Base-by-base conservation (phyloP, 352 stramenopile genomes). In the Nothophytophthora sp. region DNA sequence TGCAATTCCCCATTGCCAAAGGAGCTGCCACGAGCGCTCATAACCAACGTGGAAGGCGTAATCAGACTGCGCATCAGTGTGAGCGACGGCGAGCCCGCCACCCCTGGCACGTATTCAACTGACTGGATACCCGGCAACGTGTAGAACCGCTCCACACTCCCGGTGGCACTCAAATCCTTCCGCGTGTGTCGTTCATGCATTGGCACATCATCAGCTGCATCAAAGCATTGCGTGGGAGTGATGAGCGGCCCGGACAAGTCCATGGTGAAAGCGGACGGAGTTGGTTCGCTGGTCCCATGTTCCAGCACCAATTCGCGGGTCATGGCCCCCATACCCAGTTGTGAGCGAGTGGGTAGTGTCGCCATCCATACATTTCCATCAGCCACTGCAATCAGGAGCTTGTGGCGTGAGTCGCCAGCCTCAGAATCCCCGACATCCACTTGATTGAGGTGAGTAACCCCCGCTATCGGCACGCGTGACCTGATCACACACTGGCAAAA, bases 291-390 rank as follows among this genome's bases (percentile, higher is more conserved):
- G n/a, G n/a, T n/a, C n/a, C n/a, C n/a, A n/a, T 36, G 50, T 25
- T 67, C 50, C 37, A 71, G 19, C 13, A 63, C 20, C 33, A 71
- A 35, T 28, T 70, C 50, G 27, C 18, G 5, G 12, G 44, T 43
- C 36, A 49, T 4, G 4, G 30, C 34, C 13, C 43, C 32, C 2
- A 20, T 34, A 16, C 16, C 36, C 38, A 39, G 19, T 10, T 63
- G 44, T 3, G 48, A 36, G 28, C 45, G 36, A 22, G 13, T 25
- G 1, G 73, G 58, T 8, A 82, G 43, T n/a, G 50, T 73, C 34
- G 82, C 72, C 6, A 77, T 25, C 74, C 76, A 90, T 30, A 90
- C 33, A 13, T 54, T 60, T 12, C 79, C 79, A 34, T 81, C 69
- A 15, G 42, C 55, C 1, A 50, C 49, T 1, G 70, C 55, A 7